Evolutionary conservation across 371 early-diverging fungal genomes (phyloP).

Genomic region (Synchytrium microbalum): DNA sequence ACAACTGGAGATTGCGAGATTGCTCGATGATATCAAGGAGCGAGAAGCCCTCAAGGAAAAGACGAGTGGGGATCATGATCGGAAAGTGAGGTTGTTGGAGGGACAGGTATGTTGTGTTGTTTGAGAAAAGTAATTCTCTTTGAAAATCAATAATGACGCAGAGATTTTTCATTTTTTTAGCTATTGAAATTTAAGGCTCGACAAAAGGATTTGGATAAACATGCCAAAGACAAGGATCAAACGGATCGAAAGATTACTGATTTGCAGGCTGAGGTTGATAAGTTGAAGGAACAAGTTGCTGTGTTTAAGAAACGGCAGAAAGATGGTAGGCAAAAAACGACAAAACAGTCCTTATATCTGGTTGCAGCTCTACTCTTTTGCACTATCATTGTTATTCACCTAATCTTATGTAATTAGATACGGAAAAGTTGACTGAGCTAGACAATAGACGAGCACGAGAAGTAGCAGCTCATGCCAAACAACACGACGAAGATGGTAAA

Average conservation of each 20-base stretch:
- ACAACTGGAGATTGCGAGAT: too few species aligned
- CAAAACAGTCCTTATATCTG: slow-evolving; percentile 3
- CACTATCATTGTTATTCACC: slow-evolving; percentile 5
- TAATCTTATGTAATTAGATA: slow-evolving; percentile 11
- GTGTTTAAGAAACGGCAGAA: slow-evolving; percentile 26
- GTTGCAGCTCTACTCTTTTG: neutral
- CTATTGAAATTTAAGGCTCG: slow-evolving; percentile 22
- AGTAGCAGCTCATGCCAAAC: slow-evolving; percentile 12
- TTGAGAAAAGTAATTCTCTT: neutral
- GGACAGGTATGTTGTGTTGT: too few species aligned
- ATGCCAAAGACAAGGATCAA: slow-evolving; percentile 16
- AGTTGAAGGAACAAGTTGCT: slow-evolving; percentile 12
- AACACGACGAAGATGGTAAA: slow-evolving; percentile 24
- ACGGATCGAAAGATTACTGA: slow-evolving; percentile 18
- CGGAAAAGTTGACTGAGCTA: slow-evolving; percentile 24
- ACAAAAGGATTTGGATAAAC: slow-evolving; percentile 24
- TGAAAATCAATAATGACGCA: neutral
- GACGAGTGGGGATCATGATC: slow-evolving; percentile 31
- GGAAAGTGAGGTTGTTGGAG: slow-evolving; percentile 27
- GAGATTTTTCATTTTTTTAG: slow-evolving; percentile 8
- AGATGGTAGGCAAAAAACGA: slow-evolving; percentile 21
- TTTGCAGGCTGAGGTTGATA: slow-evolving; percentile 28
- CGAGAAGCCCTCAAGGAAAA: slow-evolving; percentile 15
- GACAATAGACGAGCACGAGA: slow-evolving; percentile 24
- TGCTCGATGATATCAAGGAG: neutral